These are phyloP conservation scores for Encephalitozoon romaleae DNA, from an alignment of 371 early-diverging fungal genomes.

Conservation along the genomic window DNA sequence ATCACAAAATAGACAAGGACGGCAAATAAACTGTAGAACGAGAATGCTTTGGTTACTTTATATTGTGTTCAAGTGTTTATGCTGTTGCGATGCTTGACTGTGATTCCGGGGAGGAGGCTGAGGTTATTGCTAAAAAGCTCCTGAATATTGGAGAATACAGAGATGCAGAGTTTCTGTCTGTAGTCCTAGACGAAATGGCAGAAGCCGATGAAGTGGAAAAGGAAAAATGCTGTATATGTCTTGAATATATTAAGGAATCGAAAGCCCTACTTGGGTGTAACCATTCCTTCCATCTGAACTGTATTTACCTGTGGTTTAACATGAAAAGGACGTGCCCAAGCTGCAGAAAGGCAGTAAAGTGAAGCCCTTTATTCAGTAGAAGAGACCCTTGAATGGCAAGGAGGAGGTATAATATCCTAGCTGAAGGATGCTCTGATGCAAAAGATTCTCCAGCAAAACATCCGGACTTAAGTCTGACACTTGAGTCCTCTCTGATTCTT, in stretches of 20 bases:
- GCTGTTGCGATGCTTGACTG: neutral
- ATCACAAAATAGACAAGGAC: constrained; percentile 13
- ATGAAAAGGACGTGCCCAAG: neutral
- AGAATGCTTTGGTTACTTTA: neutral
- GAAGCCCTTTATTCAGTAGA: neutral
- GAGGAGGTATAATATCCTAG: neutral
- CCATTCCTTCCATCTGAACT: neutral
- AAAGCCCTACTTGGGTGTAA: neutral
- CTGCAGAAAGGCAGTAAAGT: neutral
- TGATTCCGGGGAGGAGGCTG: neutral
- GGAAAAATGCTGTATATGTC: neutral
- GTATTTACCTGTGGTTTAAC: neutral
- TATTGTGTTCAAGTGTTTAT: neutral
- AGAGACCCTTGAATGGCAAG: neutral
- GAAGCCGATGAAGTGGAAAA: neutral
- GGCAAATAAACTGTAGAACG: neutral
- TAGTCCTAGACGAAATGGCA: neutral
- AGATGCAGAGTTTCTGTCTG: neutral
- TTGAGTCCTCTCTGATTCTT: neutral
- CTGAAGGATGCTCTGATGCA: neutral
- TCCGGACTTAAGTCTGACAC: neutral
- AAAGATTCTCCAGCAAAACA: neutral
- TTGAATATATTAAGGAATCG: neutral
- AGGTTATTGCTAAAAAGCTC: neutral
- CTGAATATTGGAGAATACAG: neutral